Conservation (phyloP, 768 basidiomycete genomes). For the Rhodotorula babjevae region DNA sequence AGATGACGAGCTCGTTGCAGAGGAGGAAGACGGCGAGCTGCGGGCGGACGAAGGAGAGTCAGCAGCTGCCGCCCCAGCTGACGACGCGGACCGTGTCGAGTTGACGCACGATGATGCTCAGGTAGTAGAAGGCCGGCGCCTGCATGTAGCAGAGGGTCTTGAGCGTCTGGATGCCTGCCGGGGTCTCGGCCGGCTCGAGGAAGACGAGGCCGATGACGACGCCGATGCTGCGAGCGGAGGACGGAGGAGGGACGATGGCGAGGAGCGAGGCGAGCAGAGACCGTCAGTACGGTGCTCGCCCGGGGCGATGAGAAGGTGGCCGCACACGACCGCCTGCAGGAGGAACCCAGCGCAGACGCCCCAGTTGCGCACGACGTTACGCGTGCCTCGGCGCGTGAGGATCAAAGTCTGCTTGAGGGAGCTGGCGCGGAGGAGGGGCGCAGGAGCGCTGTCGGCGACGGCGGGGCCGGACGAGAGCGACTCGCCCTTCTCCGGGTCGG, state of each 20-base stretch:
- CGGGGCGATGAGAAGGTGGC: constrained; percentile 45
- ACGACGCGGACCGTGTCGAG: no score
- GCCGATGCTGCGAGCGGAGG: constrained; percentile 34
- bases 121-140: background rate
- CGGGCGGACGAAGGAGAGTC: no score
- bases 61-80: no score
- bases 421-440: background rate
- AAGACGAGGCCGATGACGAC: constrained; percentile 50
- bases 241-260: constrained; percentile 43
- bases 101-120: background rate
- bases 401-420: constrained; percentile 39
- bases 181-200: constrained; percentile 42
- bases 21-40: constrained; percentile 47
- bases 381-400: constrained; percentile 42
- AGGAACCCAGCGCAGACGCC: constrained; percentile 3
- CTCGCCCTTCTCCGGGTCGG: constrained; percentile 24
- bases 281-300: background rate
- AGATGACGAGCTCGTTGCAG: constrained; percentile 50
- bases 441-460: no score
- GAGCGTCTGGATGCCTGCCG: constrained; percentile 48
- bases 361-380: constrained; percentile 46
- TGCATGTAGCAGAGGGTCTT: constrained; percentile 40
- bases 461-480: background rate
- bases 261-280: background rate
- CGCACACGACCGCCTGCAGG: constrained; percentile 37